Evolutionary conservation across 2,329 filamentous ascomycete species (phyloP).

Genomic region (Aspergillus tubingensis): DNA sequence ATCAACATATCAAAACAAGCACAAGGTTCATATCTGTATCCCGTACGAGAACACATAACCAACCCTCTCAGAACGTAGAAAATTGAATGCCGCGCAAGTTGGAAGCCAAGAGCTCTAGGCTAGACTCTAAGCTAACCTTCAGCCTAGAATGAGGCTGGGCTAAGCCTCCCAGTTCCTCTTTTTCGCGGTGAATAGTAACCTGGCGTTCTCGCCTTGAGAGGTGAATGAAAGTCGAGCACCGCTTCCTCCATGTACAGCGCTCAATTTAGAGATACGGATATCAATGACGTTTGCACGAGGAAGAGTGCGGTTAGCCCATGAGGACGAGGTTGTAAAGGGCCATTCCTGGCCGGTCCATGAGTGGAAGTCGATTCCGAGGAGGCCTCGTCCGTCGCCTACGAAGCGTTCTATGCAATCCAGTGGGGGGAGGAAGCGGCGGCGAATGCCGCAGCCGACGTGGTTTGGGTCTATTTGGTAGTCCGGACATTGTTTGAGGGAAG

Average conservation of each 20-base stretch:
- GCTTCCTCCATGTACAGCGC: constrained; percentile 20
- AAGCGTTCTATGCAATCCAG: constrained; percentile 43
- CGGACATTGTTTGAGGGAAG: constrained; percentile 43
- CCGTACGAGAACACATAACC: too few species aligned
- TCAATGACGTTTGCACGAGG: constrained; percentile 26
- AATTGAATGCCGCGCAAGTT: too few species aligned
- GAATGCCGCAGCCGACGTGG: constrained; percentile 45
- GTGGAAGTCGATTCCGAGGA: constrained; percentile 31
- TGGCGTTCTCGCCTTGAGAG: constrained; percentile 33
- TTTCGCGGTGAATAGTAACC: constrained; percentile 38
- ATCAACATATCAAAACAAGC: too few species aligned
- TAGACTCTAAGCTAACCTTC: too few species aligned
- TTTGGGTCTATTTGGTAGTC: constrained; percentile 47
- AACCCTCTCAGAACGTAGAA: too few species aligned
- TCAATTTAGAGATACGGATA: constrained; percentile 29
- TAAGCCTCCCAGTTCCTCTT: constrained; percentile 40
- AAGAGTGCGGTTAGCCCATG: constrained; percentile 25
- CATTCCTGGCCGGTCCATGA: constrained; percentile 17
- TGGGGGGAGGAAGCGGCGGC: constrained; percentile 42
- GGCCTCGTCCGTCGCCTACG: constrained; percentile 32
- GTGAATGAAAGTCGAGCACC: constrained; percentile 7
- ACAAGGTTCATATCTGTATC: too few species aligned
- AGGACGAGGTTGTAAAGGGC: constrained; percentile 13
- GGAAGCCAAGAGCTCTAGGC: too few species aligned
- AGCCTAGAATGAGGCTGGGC: neutral